Base-by-base conservation (phyloP, 2,329 filamentous ascomycete genomes). In the Rhynchosporium graminicola region DNA sequence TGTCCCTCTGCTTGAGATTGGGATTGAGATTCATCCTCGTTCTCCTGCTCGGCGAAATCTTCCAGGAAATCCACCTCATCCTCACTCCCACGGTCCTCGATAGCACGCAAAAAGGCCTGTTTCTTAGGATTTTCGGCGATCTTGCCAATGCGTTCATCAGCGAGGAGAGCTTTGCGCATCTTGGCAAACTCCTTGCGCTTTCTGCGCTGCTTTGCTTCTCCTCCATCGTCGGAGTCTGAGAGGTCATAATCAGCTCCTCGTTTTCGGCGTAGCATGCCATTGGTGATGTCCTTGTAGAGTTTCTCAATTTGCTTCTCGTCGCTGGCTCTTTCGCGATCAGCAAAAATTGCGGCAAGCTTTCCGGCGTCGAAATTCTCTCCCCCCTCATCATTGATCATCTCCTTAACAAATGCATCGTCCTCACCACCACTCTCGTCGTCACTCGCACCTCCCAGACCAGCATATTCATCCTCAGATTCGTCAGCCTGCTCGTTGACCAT, bases 401-500 rank as follows among this genome's bases (percentile, higher is more conserved):
- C 87, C 69, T 89, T 85, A 66, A 95, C 85, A 7, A 90, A 82
- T 36, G 87, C 87, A 62, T 90, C 86, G 42, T 88, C 89, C 63
- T 91, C 85, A 63, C 92, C 90, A 48, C 84, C 88, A 50, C 87
- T 88, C 67, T 94, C 91, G 68, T 98, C 94, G 64, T 94, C 93
- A 75, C 93, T 94, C 10, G 81, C 89, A 66, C 95, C 95, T 68
- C 95, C 95, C 9, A 99, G 81, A 4, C 95, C 95, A 45, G 93
- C 94, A 74, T 98, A 99, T 76, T 99, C 95, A 74, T 99, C 95
- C 74, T 99, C 96, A 0, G 95, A 99, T 77, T 99, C 95, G 71
- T 97, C 91, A 64, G 95, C 94, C 74, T 96, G 92, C 68, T 97
- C 95, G 68, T 98, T 86, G 43, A 99, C 82, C 83, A 97, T 90